Conservation (phyloP, 2,329 filamentous ascomycete species). For the Fusarium neocosmosporiellum region DNA sequence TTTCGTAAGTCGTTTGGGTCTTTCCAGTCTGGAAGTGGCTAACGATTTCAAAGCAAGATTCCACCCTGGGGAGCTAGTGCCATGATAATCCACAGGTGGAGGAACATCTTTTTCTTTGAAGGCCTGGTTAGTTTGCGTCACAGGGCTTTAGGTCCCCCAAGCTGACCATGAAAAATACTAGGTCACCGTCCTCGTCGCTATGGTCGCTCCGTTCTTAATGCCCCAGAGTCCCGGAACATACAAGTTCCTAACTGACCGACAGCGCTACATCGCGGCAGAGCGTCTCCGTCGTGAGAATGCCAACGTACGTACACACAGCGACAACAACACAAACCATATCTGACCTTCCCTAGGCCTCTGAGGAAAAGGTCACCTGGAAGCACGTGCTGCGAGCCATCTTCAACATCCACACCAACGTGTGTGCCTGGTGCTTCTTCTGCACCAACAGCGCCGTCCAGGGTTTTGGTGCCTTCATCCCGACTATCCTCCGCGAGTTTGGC, state of each 20-base stretch:
- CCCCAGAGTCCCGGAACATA: neutral
- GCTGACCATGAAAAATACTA: neutral
- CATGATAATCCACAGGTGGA: neutral
- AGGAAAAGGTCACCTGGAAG: neutral
- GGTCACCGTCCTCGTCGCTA: neutral
- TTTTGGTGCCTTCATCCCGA: neutral
- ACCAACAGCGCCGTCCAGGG: neutral
- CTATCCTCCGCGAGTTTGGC: neutral
- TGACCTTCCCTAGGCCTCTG: neutral
- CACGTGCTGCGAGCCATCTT: neutral
- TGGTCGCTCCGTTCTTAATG: neutral
- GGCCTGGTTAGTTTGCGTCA: neutral
- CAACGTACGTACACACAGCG: neutral
- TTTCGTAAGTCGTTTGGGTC: neutral
- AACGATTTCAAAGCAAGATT: neutral
- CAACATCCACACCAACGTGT: neutral
- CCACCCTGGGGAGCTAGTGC: neutral
- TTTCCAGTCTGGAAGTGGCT: neutral
- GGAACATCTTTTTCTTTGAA: neutral
- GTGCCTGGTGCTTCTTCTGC: neutral
- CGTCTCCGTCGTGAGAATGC: neutral
- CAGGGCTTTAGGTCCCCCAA: too few relatives aligned
- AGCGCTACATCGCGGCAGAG: neutral
- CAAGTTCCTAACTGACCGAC: neutral
- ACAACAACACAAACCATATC: neutral